Conservation (phyloP, 371 early-diverging fungal species). For the Lichtheimia corymbifera region DNA sequence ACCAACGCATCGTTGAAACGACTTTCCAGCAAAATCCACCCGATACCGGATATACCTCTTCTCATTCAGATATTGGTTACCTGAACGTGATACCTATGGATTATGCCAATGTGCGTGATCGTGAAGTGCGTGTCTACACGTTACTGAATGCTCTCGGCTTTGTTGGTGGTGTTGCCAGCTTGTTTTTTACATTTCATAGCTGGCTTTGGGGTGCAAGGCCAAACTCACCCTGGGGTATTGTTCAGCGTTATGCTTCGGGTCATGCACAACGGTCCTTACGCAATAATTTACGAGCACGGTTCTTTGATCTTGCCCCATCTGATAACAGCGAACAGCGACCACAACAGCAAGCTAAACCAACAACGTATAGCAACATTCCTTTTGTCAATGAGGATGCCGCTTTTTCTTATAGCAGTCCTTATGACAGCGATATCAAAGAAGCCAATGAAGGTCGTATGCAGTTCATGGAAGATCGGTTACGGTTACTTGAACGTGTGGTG, state of each 20-base stretch:
- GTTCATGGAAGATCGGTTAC: neutral
- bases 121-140: conserved; percentile 51
- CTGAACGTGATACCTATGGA: conserved; percentile 31
- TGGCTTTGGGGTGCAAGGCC: conserved; percentile 55
- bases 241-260: conserved; percentile 49
- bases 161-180: conserved; percentile 51
- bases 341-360: neutral
- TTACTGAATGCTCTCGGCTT: conserved; percentile 51
- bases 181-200: conserved; percentile 38
- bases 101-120: conserved; percentile 24
- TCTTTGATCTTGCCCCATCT: neutral
- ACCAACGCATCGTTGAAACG: conserved; percentile 40
- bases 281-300: neutral
- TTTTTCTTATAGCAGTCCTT: no score
- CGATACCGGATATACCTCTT: conserved; percentile 32
- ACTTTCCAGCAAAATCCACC: conserved; percentile 42
- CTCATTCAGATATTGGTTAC: conserved; percentile 34
- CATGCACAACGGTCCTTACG: conserved; percentile 9
- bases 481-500: neutral
- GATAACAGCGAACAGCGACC: neutral
- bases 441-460: no score
- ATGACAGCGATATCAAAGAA: no score
- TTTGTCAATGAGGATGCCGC: no score
- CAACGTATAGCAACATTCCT: no score
- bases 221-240: conserved; percentile 52